Evolutionary conservation across 768 basidiomycete species (phyloP).

Genomic region (Exsudoporus frostii): DNA sequence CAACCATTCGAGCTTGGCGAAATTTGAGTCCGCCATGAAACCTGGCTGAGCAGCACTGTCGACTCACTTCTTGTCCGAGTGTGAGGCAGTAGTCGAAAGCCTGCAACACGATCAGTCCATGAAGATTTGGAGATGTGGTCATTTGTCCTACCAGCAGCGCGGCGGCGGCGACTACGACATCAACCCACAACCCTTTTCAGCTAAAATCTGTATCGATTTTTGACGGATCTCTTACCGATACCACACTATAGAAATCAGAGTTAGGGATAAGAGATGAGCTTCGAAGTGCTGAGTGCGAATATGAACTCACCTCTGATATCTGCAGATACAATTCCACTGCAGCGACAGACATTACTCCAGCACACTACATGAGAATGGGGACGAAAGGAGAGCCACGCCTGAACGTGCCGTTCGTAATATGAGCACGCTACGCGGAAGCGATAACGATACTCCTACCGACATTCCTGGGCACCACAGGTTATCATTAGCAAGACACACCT

Average conservation of each 20-base stretch:
- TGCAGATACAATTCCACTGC: constrained; percentile 13
- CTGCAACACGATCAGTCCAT: neutral
- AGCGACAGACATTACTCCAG: constrained; percentile 8
- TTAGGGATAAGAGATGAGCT: no score
- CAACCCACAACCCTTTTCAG: neutral
- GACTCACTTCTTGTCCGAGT: constrained; percentile 9
- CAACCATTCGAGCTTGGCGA: constrained; percentile 16
- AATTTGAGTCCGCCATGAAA: neutral
- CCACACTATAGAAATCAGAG: constrained; percentile 1
- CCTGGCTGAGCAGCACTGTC: neutral
- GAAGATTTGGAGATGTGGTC: neutral
- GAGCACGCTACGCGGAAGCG: no score
- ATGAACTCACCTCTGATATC: constrained; percentile 8
- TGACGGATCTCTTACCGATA: constrained; percentile 6
- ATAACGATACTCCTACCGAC: neutral
- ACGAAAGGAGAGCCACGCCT: neutral
- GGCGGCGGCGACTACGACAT: constrained; percentile 7
- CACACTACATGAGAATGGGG: neutral
- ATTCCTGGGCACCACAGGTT: no score
- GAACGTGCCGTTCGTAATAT: neutral
- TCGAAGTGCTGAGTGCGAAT: neutral
- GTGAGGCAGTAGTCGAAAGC: constrained; percentile 19
- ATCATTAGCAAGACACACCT: no score
- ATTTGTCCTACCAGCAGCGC: constrained; percentile 11
- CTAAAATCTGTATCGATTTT: neutral